phyloP scores from a whole-genome alignment of 2,329 filamentous ascomycete species.

The Huntiella omanensis region DNA sequence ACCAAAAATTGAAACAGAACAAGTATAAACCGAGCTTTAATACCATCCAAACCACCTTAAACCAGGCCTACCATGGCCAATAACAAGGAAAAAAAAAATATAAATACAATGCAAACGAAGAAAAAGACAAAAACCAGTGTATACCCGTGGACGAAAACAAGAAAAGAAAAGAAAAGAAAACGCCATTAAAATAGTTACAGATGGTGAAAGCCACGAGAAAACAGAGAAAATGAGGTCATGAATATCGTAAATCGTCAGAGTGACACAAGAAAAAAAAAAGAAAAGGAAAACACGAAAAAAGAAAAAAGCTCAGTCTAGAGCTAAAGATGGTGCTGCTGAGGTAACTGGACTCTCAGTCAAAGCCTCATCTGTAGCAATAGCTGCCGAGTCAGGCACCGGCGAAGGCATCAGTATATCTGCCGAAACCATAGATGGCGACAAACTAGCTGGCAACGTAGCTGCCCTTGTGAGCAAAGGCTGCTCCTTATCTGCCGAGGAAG shows the following conservation, averaged over 20 bases:
- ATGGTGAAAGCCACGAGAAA: not conserved
- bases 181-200: not conserved
- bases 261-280: constrained; percentile 12
- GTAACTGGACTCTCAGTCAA: no score
- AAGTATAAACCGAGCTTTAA: no score
- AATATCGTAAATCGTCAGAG: constrained; percentile 13
- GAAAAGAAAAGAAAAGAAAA: constrained; percentile 3
- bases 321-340: no score
- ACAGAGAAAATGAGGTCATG: constrained; percentile 14
- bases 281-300: constrained; percentile 13
- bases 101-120: not conserved
- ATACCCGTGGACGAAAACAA: not conserved
- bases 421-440: no score
- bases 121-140: not conserved
- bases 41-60: no score
- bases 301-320: not conserved
- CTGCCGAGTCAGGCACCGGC: no score
- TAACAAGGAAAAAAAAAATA: not conserved
- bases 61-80: not conserved
- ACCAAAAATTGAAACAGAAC: no score
- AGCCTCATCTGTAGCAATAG: no score
- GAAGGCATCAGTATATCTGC: no score
- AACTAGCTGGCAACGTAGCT: no score
- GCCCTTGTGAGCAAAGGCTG: constrained; percentile 21
- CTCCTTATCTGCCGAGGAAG: constrained; percentile 28